Percentiles rank a stretch among this genome's conserved stretches.
phyloP scores from a whole-genome alignment of 306 rosid species.

The Rosa persica region DNA sequence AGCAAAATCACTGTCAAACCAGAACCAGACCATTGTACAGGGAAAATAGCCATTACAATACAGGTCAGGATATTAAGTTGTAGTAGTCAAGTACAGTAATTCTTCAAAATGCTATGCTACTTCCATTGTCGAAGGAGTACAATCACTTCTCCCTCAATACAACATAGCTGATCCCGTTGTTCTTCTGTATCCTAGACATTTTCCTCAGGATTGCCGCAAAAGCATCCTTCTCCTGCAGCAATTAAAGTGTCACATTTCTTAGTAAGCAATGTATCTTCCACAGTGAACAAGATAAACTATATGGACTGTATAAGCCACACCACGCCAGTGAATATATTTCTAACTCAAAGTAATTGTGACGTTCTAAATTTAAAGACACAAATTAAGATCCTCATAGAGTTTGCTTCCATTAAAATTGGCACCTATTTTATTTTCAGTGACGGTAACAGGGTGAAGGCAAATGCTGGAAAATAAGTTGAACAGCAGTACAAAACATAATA shows the following conservation, averaged over 20 bases:
- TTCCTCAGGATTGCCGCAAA: slow-evolving; percentile 84
- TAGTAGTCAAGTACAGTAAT: not conserved
- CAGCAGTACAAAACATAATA: slow-evolving; percentile 8
- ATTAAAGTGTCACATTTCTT: not conserved
- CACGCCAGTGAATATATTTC: not conserved
- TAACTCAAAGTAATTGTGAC: not conserved
- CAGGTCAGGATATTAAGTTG: not conserved
- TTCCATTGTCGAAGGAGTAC: not conserved
- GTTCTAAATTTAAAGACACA: not conserved
- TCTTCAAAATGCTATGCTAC: not conserved
- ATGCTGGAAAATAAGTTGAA: not conserved
- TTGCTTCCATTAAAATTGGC: not conserved
- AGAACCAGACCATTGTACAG: not conserved
- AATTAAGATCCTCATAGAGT: not conserved
- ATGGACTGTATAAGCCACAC: not conserved
- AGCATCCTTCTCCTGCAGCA: slow-evolving; percentile 81
- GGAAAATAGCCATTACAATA: not conserved
- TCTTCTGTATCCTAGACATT: slow-evolving; percentile 88
- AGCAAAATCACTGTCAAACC: not conserved
- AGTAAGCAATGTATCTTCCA: not conserved
- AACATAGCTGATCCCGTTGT: slow-evolving; percentile 63
- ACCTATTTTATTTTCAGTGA: not conserved
- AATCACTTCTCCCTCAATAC: slow-evolving; percentile 62
- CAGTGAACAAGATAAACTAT: not conserved
- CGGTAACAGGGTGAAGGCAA: not conserved